Conservation (phyloP, 1,139 yeast species). For the Pneumocystis sp. region DNA sequence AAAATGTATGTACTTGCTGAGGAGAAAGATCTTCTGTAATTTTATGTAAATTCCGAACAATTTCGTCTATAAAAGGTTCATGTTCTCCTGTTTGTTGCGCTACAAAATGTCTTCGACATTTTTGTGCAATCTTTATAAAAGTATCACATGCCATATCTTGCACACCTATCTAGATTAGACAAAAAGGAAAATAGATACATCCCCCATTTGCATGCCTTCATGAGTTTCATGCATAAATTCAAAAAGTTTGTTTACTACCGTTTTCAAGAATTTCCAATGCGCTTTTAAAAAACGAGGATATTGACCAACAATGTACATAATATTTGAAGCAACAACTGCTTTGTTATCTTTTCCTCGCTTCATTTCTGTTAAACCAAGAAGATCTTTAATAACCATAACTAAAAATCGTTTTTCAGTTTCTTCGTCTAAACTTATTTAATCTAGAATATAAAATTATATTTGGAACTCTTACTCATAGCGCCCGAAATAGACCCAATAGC, state of each 20-base stretch:
- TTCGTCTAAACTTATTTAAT: constrained; percentile 33
- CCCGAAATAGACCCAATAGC: constrained; percentile 98
- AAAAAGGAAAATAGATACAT: background rate
- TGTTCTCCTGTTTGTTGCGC: constrained; percentile 69
- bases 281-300: constrained; percentile 94
- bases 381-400: constrained; percentile 82
- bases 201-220: constrained; percentile 31
- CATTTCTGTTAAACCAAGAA: constrained; percentile 82
- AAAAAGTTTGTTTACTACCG: constrained; percentile 86
- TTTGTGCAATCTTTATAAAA: constrained; percentile 82
- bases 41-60: constrained; percentile 62
- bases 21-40: constrained; percentile 90
- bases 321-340: constrained; percentile 96
- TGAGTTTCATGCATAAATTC: constrained; percentile 99
- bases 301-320: constrained; percentile 98
- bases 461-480: constrained; percentile 46
- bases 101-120: constrained; percentile 91
- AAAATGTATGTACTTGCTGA: constrained; percentile 93
- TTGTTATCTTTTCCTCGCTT: constrained; percentile 95
- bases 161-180: constrained; percentile 41
- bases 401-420: constrained; percentile 91
- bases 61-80: constrained; percentile 89
- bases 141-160: constrained; percentile 99
- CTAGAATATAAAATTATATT: background rate
- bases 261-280: constrained; percentile 92